Conservation (phyloP, 306 rosid genomes). For the Crotalaria pallida region DNA sequence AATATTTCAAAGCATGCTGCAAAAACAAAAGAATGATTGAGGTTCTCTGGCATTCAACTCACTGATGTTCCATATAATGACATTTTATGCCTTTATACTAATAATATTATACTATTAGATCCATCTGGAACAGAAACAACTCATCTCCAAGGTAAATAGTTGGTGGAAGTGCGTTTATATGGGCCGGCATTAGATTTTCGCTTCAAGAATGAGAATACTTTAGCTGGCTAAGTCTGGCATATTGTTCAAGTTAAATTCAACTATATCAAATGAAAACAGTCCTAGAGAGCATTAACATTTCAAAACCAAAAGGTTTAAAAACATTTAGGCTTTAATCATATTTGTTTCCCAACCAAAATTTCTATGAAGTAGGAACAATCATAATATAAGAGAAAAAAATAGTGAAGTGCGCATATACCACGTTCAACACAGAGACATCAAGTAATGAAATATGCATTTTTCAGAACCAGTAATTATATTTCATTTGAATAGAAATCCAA, state of each 20-base stretch:
- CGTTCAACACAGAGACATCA: background rate
- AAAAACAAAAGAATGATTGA: conserved; percentile 33
- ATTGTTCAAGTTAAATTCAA: conserved; percentile 1
- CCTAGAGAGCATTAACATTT: background rate
- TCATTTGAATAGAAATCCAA: conserved; percentile 5
- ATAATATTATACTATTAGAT: background rate
- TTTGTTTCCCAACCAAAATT: conserved; percentile 7
- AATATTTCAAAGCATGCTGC: conserved; percentile 64
- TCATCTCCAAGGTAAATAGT: background rate
- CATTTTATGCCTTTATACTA: background rate
- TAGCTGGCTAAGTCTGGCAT: background rate
- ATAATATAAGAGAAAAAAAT: background rate
- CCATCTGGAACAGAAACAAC: conserved; percentile 16
- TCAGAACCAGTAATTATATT: conserved; percentile 11
- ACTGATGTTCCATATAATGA: conserved; percentile 8
- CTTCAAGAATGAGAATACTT: background rate
- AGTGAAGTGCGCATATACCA: background rate
- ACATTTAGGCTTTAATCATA: background rate
- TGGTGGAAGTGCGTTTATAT: background rate
- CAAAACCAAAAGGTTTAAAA: conserved; percentile 7
- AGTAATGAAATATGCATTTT: conserved; percentile 9
- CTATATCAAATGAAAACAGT: conserved; percentile 1
- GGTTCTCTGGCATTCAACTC: conserved; percentile 23
- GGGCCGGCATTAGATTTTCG: background rate
- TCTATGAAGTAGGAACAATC: background rate